Percentiles rank a stretch among this genome's conserved stretches.
phyloP scores from a whole-genome alignment of 1,284 basidiomycete genomes.

The Irpex sp. region DNA sequence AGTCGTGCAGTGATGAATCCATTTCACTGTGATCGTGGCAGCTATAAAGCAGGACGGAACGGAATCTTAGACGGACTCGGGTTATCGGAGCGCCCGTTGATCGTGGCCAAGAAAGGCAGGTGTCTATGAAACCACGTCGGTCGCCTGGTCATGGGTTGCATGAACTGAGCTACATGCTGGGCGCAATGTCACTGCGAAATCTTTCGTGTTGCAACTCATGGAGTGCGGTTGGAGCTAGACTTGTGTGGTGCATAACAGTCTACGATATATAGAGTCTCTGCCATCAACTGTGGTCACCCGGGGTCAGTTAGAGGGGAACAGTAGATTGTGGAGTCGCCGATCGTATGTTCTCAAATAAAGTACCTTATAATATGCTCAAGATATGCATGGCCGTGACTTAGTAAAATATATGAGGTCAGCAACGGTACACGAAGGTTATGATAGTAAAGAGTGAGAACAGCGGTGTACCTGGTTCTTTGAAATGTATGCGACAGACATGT shows the following conservation, averaged over 20 bases:
- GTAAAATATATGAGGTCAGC: too few relatives aligned
- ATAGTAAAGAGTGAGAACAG: too few relatives aligned
- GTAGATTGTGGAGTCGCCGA: neutral
- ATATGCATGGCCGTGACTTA: too few relatives aligned
- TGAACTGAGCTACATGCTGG: neutral
- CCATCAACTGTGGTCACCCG: neutral
- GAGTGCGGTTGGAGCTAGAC: neutral
- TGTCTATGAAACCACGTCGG: neutral
- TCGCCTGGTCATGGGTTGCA: neutral
- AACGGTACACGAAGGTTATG: too few relatives aligned
- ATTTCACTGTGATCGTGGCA: neutral
- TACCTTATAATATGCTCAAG: too few relatives aligned
- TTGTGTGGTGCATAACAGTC: neutral
- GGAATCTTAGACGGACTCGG: neutral
- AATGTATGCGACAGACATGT: too few relatives aligned
- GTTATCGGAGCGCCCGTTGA: neutral
- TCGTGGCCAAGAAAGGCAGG: neutral
- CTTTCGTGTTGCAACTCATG: neutral
- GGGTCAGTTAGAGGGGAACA: neutral
- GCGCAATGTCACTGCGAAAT: neutral
- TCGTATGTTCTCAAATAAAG: too few relatives aligned
- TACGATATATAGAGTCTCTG: neutral
- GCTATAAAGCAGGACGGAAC: neutral
- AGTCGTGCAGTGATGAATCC: neutral
- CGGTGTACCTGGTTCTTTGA: too few relatives aligned